Percentiles rank a stretch among this genome's conserved stretches.
Evolutionary conservation across 2,329 filamentous ascomycete genomes (phyloP).

Genomic region (Leptographium flavum): DNA sequence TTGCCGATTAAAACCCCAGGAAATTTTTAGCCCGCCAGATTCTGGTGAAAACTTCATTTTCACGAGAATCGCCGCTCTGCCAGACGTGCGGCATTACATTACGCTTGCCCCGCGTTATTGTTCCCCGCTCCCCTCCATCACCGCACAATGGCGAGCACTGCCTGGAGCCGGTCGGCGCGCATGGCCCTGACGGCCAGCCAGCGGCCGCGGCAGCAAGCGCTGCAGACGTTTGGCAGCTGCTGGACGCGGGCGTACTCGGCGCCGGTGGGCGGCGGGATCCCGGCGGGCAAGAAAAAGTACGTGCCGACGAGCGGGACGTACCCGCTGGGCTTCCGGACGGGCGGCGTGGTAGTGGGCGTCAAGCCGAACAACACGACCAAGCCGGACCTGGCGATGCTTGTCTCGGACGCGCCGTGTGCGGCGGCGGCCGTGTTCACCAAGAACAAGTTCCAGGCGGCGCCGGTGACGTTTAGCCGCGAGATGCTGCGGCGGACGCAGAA

Average conservation of each 20-base stretch:
- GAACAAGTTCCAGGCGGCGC: constrained; percentile 95
- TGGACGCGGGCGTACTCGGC: constrained; percentile 36
- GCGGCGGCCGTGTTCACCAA: constrained; percentile 92
- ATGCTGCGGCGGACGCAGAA: constrained; percentile 47
- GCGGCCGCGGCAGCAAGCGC: background rate
- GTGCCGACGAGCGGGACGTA: constrained; percentile 76
- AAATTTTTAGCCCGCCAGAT: no score
- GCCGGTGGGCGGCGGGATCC: constrained; percentile 44
- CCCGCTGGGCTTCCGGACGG: constrained; percentile 76
- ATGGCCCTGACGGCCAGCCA: background rate
- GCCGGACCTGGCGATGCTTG: constrained; percentile 79
- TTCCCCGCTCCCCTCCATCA: background rate
- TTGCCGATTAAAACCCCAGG: background rate
- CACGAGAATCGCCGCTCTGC: no score
- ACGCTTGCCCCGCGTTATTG: no score
- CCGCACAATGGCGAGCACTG: background rate
- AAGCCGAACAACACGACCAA: constrained; percentile 86
- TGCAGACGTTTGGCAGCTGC: no score
- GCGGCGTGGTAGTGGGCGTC: constrained; percentile 81
- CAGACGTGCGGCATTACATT: no score
- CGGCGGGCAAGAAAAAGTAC: constrained; percentile 77
- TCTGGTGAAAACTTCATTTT: no score
- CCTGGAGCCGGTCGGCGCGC: background rate
- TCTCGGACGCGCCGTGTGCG: constrained; percentile 72
- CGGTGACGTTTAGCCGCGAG: constrained; percentile 70